A percentile compares a stretch with the other conserved stretches of the same genome.
Conservation (phyloP, 108 stramenopile species). For the Schizochytrium sp. region DNA sequence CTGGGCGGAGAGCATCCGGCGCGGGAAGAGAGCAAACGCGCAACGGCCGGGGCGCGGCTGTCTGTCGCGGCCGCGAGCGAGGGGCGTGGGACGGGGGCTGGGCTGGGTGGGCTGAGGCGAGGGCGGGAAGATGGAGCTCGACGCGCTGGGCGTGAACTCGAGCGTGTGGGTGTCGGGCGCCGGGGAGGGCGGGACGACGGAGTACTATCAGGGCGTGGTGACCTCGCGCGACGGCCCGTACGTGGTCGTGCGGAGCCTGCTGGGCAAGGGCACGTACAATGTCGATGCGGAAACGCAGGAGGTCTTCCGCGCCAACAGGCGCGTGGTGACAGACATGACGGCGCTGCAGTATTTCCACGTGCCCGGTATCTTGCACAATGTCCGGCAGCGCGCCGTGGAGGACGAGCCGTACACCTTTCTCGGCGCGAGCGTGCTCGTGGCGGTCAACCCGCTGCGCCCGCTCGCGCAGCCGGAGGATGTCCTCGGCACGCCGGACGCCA, state of each 20-base stretch:
- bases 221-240: background rate
- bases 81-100: too few relatives aligned
- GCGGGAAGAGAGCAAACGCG: too few relatives aligned
- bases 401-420: constrained; percentile 44
- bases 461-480: background rate
- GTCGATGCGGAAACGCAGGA: background rate
- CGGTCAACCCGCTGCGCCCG: background rate
- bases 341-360: constrained; percentile 47
- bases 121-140: background rate
- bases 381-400: constrained; percentile 26
- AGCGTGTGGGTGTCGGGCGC: background rate
- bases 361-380: constrained; percentile 48
- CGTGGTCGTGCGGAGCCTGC: background rate
- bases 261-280: background rate
- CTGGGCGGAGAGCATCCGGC: too few relatives aligned
- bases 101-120: too few relatives aligned
- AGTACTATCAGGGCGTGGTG: background rate
- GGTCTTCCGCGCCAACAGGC: background rate
- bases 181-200: background rate
- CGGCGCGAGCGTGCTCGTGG: background rate
- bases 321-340: constrained; percentile 30
- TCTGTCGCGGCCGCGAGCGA: too few relatives aligned
- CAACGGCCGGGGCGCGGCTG: too few relatives aligned
- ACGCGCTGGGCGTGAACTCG: background rate
- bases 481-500: background rate